A percentile compares a stretch with the other conserved stretches of the same genome.
Evolutionary conservation across 352 stramenopile genomes (phyloP).

Genomic region (Phytophthora cryptogea): DNA sequence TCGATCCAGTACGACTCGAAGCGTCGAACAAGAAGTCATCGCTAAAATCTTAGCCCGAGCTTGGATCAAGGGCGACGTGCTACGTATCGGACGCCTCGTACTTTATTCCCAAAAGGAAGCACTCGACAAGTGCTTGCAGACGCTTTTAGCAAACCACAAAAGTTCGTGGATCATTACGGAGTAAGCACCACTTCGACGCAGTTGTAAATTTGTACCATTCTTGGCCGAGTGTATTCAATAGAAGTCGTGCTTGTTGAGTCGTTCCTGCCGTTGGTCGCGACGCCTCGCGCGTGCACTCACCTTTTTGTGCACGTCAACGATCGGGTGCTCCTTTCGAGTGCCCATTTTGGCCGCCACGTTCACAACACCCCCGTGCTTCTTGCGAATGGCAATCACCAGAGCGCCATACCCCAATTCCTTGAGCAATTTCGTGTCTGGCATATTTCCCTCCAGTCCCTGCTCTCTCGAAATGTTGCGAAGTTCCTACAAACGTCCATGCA

Average conservation of each 20-base stretch:
- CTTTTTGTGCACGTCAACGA: slow-evolving; percentile 74
- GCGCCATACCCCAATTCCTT: slow-evolving; percentile 68
- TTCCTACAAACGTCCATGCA: slow-evolving; percentile 38
- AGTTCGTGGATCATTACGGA: slow-evolving; percentile 32
- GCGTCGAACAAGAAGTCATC: slow-evolving; percentile 37
- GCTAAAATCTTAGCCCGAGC: slow-evolving; percentile 26
- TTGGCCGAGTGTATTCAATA: slow-evolving; percentile 43
- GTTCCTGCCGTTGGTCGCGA: slow-evolving; percentile 55
- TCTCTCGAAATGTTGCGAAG: slow-evolving; percentile 63
- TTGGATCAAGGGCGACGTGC: slow-evolving; percentile 42
- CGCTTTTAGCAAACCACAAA: slow-evolving; percentile 10
- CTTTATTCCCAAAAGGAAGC: slow-evolving; percentile 32
- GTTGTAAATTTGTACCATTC: slow-evolving; percentile 8
- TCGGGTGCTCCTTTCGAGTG: slow-evolving; percentile 33
- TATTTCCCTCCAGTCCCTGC: slow-evolving; percentile 39
- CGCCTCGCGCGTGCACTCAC: slow-evolving; percentile 65
- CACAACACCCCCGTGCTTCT: slow-evolving; percentile 82
- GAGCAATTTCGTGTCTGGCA: slow-evolving; percentile 74
- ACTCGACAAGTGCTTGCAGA: slow-evolving; percentile 25
- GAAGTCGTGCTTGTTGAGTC: slow-evolving; percentile 70
- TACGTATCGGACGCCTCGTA: slow-evolving; percentile 40
- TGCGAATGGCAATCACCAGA: slow-evolving; percentile 76
- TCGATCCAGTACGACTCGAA: slow-evolving; percentile 12
- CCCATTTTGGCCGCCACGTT: slow-evolving; percentile 64
- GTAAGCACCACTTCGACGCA: slow-evolving; percentile 8